Conservation (phyloP, 148 eudicot genomes). For the Persicaria maculosa region DNA sequence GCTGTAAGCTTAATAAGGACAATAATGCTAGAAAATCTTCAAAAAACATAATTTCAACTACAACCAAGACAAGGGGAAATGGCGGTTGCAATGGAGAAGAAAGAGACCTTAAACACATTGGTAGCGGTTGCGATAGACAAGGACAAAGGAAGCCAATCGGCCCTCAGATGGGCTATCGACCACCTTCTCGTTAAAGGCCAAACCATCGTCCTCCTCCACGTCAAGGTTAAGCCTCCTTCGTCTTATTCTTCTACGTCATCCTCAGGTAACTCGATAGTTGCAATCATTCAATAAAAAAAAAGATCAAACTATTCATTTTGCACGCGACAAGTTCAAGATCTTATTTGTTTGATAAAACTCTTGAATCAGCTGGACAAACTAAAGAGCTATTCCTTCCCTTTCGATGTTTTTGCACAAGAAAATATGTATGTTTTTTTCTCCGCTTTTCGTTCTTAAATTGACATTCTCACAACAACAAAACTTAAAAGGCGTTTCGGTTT, state of each 20-base stretch:
- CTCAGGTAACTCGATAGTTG: constrained; percentile 8
- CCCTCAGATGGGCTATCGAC: constrained; percentile 80
- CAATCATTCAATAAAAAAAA: constrained; percentile 16
- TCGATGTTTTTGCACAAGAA: constrained; percentile 24
- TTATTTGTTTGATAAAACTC: background rate
- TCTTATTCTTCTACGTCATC: constrained; percentile 20
- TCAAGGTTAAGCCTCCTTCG: constrained; percentile 14
- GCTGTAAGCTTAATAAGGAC: too few species aligned
- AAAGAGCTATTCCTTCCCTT: constrained; percentile 23
- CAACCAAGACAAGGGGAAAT: too few species aligned
- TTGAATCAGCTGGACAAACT: constrained; percentile 13
- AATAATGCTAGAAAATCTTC: too few species aligned
- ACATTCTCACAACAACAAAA: too few species aligned
- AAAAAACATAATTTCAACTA: too few species aligned
- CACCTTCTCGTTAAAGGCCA: constrained; percentile 47
- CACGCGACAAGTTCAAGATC: constrained; percentile 11
- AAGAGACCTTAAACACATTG: too few species aligned
- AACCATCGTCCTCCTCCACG: constrained; percentile 58
- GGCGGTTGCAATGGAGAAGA: too few species aligned
- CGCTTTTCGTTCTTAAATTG: too few species aligned
- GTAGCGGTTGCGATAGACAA: constrained; percentile 64
- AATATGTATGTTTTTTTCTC: constrained; percentile 15
- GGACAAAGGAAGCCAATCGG: constrained; percentile 74
- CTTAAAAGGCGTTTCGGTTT: too few species aligned
- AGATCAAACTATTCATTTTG: constrained; percentile 50